These are phyloP conservation scores for Botrytis fragariae DNA, from an alignment of 2,329 filamentous ascomycete species.

Conservation along the genomic window DNA sequence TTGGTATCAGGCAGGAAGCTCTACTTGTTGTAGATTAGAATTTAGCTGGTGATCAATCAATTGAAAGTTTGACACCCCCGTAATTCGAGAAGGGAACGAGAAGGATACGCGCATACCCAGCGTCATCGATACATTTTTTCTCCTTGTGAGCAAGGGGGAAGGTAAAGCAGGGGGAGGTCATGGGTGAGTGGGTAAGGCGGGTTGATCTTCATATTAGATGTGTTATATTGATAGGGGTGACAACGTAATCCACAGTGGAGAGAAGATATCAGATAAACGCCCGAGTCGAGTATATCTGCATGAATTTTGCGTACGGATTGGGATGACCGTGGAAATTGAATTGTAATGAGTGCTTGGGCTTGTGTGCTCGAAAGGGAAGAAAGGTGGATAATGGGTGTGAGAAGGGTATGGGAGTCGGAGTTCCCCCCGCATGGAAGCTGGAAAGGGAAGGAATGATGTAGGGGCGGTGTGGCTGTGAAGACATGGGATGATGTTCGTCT, in stretches of 20 bases:
- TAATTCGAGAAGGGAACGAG: neutral
- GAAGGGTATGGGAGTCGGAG: neutral
- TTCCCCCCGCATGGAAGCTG: neutral
- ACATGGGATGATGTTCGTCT: slow-evolving; percentile 5
- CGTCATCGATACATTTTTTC: neutral
- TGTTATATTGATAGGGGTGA: neutral
- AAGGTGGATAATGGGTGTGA: neutral
- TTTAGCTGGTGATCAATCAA: neutral
- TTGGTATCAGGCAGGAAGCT: neutral
- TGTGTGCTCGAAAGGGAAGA: neutral
- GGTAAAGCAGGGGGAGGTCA: neutral
- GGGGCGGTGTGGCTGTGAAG: neutral
- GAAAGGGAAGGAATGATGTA: neutral
- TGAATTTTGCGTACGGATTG: neutral
- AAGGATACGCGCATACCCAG: neutral
- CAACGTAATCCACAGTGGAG: neutral
- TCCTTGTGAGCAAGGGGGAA: neutral
- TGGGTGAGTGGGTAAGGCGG: slow-evolving; percentile 4
- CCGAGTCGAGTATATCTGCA: slow-evolving; percentile 1
- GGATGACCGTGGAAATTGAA: slow-evolving; percentile 1
- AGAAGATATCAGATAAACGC: neutral
- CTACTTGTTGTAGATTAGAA: neutral
- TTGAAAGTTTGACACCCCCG: neutral
- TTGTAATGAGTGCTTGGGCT: neutral
- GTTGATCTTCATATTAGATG: slow-evolving; percentile 11